Conservation (phyloP, 495 filamentous ascomycete genomes). For the Margaritispora aquatica region DNA sequence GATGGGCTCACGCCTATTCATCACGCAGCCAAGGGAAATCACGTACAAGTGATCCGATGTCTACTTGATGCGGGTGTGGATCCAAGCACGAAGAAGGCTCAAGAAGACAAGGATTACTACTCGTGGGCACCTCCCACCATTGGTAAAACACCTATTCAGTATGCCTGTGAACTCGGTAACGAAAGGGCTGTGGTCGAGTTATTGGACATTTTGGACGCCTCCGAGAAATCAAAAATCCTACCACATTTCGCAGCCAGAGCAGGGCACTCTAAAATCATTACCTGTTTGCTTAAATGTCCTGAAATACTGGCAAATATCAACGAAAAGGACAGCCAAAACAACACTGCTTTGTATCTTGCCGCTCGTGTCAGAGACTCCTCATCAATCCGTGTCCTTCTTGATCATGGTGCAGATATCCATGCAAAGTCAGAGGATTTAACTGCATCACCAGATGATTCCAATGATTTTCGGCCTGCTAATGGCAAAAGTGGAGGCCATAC, state of each 20-base stretch:
- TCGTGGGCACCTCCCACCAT: background rate
- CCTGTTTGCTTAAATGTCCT: background rate
- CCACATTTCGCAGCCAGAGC: background rate
- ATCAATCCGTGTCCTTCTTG: background rate
- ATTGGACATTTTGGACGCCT: background rate
- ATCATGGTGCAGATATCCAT: background rate
- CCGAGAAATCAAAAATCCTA: background rate
- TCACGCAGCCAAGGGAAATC: constrained; percentile 19
- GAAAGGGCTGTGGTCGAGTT: background rate
- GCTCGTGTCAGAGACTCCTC: background rate
- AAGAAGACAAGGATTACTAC: background rate
- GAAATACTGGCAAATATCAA: background rate
- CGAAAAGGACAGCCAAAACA: background rate
- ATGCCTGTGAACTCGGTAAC: constrained; percentile 2
- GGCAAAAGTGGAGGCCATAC: background rate
- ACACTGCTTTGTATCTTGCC: background rate
- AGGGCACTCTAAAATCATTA: background rate
- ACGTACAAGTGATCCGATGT: constrained; percentile 12
- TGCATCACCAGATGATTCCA: background rate
- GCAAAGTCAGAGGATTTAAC: background rate
- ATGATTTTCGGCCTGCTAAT: background rate
- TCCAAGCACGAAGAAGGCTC: constrained; percentile 26
- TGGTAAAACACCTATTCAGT: constrained; percentile 13
- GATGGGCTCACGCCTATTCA: constrained; percentile 21
- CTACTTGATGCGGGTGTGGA: constrained; percentile 26